A percentile compares a stretch with the other conserved stretches of the same genome.
Evolutionary conservation across 1,284 basidiomycete species (phyloP).

Genomic region (Hortiboletus rubellus): DNA sequence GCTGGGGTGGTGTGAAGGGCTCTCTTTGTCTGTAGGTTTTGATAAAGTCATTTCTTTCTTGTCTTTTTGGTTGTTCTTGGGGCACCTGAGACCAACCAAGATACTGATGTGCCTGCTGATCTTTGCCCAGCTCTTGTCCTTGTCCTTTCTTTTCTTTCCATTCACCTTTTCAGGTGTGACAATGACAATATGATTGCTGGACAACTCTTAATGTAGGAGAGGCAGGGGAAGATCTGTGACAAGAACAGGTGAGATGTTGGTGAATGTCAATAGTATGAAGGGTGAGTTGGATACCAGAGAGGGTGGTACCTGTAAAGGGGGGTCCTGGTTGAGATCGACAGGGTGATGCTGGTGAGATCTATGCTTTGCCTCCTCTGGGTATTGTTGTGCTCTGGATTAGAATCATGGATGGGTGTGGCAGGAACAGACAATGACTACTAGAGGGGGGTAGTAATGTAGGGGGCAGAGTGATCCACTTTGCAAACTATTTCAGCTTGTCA

Average conservation of each 20-base stretch:
- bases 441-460: conserved; percentile 27
- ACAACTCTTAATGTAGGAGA: conserved; percentile 4
- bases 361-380: conserved; percentile 42
- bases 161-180: conserved; percentile 22
- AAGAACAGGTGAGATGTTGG: conserved; percentile 6
- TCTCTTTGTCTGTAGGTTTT: conserved; percentile 16
- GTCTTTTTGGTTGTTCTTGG: conserved; percentile 33
- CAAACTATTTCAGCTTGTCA: conserved; percentile 69
- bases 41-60: conserved; percentile 11
- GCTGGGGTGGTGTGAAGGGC: background rate
- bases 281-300: conserved; percentile 6
- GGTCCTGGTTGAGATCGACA: background rate
- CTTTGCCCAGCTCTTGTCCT: conserved; percentile 23
- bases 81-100: conserved; percentile 45
- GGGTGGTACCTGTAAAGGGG: conserved; percentile 2
- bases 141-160: conserved; percentile 39
- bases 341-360: conserved; percentile 38
- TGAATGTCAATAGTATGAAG: conserved; percentile 14
- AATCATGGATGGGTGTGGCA: conserved; percentile 41
- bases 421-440: too few species aligned
- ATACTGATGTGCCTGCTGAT: conserved; percentile 36
- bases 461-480: conserved; percentile 51
- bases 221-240: conserved; percentile 1
- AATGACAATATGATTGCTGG: conserved; percentile 22
- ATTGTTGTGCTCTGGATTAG: conserved; percentile 23